A percentile compares a stretch with the other conserved stretches of the same genome.
These are phyloP conservation scores for Stipa capillata DNA, from an alignment of 176 grass and related monocot genomes.

Conservation along the genomic window DNA sequence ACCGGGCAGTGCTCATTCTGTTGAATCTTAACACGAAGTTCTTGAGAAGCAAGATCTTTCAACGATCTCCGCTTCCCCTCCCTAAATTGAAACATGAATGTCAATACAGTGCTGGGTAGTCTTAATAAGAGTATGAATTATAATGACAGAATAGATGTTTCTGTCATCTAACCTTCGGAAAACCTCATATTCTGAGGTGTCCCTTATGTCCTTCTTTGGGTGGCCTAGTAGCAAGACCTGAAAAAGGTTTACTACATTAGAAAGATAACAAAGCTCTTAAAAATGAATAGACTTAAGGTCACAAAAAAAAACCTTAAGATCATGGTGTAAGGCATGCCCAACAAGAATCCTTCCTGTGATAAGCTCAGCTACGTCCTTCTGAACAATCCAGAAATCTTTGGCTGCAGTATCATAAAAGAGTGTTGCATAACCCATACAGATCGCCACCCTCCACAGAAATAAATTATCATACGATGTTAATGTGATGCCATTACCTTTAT, in stretches of 20 bases:
- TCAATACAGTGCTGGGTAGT: conserved; percentile 9
- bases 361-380: conserved; percentile 72
- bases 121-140: conserved; percentile 13
- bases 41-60: conserved; percentile 85
- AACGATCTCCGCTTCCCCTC: conserved; percentile 47
- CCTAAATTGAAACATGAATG: conserved; percentile 38
- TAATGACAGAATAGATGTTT: background rate
- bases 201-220: conserved; percentile 77
- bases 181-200: conserved; percentile 80
- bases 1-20: conserved; percentile 77
- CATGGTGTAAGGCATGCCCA: conserved; percentile 96
- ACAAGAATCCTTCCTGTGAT: conserved; percentile 80
- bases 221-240: conserved; percentile 81
- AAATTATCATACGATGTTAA: background rate
- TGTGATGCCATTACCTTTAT: conserved; percentile 44
- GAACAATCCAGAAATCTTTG: conserved; percentile 70
- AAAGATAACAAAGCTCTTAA: conserved; percentile 9
- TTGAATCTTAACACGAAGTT: conserved; percentile 83
- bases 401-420: conserved; percentile 38
- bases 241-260: conserved; percentile 16
- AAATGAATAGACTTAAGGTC: background rate
- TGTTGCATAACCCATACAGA: conserved; percentile 17
- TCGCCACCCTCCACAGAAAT: background rate
- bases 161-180: conserved; percentile 82
- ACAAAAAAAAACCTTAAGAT: conserved; percentile 64